Percentiles rank a stretch among this genome's conserved stretches.
These are phyloP conservation scores for Brassica hybrid DNA, from an alignment of 441 rosid genomes.

Conservation along the genomic window DNA sequence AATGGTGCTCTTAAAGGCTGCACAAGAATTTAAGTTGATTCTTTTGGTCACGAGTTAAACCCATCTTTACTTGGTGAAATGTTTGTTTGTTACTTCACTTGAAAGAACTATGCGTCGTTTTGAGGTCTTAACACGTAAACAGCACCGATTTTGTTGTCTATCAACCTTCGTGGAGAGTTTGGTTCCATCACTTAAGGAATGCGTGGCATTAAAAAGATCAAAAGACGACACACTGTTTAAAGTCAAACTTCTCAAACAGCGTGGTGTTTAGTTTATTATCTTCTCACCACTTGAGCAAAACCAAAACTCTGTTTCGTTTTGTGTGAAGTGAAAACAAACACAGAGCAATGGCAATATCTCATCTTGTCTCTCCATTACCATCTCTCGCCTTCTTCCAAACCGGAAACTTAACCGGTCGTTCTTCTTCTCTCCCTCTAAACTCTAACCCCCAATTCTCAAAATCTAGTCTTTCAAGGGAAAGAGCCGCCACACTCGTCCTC, in stretches of 20 bases:
- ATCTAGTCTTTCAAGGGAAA: slow-evolving; percentile 37
- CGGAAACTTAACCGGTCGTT: slow-evolving; percentile 39
- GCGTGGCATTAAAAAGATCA: neutral
- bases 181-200: neutral
- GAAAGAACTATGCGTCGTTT: too few relatives aligned
- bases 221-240: slow-evolving; percentile 12
- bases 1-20: too few relatives aligned
- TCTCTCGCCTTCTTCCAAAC: slow-evolving; percentile 40
- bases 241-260: neutral
- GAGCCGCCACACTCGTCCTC: slow-evolving; percentile 40
- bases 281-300: slow-evolving; percentile 12
- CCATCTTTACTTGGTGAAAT: too few relatives aligned
- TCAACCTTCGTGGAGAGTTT: neutral
- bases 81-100: too few relatives aligned
- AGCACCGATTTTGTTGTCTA: neutral
- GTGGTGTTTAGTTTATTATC: slow-evolving; percentile 39
- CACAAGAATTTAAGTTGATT: too few relatives aligned
- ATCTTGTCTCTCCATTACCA: slow-evolving; percentile 47
- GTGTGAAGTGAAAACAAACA: slow-evolving; percentile 30
- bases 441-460: slow-evolving; percentile 18
- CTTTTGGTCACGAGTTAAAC: too few relatives aligned
- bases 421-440: slow-evolving; percentile 32
- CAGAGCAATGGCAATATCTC: slow-evolving; percentile 55
- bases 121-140: neutral
- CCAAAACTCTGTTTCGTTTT: slow-evolving; percentile 5